Evolutionary conservation across 2,329 filamentous ascomycete species (phyloP).

Genomic region (Elsinoe australis): DNA sequence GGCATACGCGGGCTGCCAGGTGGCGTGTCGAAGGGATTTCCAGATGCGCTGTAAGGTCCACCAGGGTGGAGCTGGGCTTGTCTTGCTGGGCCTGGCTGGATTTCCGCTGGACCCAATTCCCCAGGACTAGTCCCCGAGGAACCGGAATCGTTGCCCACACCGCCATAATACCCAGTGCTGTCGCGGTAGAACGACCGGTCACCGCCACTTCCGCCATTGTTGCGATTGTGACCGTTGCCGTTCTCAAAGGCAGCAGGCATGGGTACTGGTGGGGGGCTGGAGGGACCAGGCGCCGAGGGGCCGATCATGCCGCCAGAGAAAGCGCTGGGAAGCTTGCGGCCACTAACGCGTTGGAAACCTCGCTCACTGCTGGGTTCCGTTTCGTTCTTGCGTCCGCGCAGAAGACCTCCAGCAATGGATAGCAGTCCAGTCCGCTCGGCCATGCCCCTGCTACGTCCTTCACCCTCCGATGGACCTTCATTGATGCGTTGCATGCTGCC

Average conservation of each 20-base stretch:
- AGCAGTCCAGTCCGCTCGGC: slow-evolving; percentile 34
- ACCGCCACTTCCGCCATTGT: slow-evolving; percentile 26
- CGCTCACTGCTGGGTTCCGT: slow-evolving; percentile 30
- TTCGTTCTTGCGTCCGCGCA: slow-evolving; percentile 19
- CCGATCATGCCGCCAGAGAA: slow-evolving; percentile 41
- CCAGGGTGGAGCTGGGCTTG: slow-evolving; percentile 28
- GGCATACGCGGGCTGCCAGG: slow-evolving; percentile 17
- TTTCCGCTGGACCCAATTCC: slow-evolving; percentile 20
- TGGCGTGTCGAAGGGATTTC: slow-evolving; percentile 17
- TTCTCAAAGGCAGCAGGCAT: slow-evolving; percentile 21
- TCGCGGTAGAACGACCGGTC: slow-evolving; percentile 38
- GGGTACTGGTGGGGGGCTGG: slow-evolving; percentile 23
- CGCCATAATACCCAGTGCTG: slow-evolving; percentile 37
- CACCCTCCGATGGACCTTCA: slow-evolving; percentile 23
- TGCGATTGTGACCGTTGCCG: slow-evolving; percentile 19
- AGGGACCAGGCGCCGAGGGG: slow-evolving; percentile 6
- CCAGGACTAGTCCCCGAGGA: slow-evolving; percentile 17
- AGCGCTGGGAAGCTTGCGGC: slow-evolving; percentile 42
- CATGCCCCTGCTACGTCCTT: slow-evolving; percentile 32
- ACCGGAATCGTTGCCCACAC: slow-evolving; percentile 26
- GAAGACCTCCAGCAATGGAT: slow-evolving; percentile 32
- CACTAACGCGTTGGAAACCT: slow-evolving; percentile 41
- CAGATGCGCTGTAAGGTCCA: slow-evolving; percentile 26
- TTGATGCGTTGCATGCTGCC: slow-evolving; percentile 28
- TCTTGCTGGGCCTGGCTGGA: slow-evolving; percentile 30